These are phyloP conservation scores for Diplosphaera chodatii DNA, from an alignment of 139 green algal species.

Conservation along the genomic window DNA sequence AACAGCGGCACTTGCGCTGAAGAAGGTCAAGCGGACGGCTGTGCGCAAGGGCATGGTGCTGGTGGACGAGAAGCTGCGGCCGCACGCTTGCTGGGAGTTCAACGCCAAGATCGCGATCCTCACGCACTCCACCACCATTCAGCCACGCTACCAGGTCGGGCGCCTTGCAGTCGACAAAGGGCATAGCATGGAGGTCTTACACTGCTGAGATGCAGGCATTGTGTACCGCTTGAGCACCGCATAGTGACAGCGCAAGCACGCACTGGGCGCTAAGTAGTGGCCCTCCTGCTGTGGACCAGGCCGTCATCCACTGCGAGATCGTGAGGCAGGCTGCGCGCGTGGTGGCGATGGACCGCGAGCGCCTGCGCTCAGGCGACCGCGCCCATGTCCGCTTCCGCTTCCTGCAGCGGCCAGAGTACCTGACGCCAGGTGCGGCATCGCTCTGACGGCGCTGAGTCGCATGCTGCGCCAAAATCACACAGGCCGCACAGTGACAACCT, in stretches of 20 bases:
- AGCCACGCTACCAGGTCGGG: conserved; percentile 68
- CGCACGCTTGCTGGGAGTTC: conserved; percentile 78
- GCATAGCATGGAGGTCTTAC: too few species aligned
- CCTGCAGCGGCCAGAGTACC: conserved; percentile 80
- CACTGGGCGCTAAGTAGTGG: too few species aligned
- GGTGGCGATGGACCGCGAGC: conserved; percentile 80
- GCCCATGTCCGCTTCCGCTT: conserved; percentile 78
- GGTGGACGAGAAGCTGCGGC: conserved; percentile 55
- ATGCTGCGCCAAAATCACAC: too few species aligned
- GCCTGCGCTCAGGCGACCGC: conserved; percentile 67
- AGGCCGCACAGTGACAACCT: too few species aligned
- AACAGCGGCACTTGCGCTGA: conserved; percentile 81
- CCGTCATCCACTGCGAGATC: conserved; percentile 93
- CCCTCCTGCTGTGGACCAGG: too few species aligned
- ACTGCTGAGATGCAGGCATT: too few species aligned
- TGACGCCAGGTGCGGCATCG: conserved; percentile 31
- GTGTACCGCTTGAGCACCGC: too few species aligned
- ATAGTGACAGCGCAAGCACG: too few species aligned
- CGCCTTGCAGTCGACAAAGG: too few species aligned
- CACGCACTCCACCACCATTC: conserved; percentile 87
- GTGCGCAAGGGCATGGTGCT: conserved; percentile 91
- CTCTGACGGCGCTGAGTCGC: too few species aligned
- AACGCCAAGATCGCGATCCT: conserved; percentile 88
- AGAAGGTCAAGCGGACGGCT: conserved; percentile 68
- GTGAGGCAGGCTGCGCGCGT: conserved; percentile 75